Conservation (phyloP, 148 eudicot genomes). For the Persicaria tinctoria region DNA sequence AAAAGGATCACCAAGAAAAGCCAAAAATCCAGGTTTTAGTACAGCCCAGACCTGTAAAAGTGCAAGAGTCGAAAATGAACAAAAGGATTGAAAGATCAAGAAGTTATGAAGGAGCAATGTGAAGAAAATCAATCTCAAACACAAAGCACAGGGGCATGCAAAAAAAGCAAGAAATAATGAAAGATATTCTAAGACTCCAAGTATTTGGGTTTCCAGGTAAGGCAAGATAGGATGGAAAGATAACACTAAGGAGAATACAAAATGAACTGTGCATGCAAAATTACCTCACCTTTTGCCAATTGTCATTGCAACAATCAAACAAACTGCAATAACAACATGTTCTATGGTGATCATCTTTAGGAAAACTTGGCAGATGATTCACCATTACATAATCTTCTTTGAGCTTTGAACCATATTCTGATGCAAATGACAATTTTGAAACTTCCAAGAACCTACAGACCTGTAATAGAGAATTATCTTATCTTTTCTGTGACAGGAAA, state of each 20-base stretch:
- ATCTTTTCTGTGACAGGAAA: no score
- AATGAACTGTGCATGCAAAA: not conserved
- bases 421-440: constrained; percentile 78
- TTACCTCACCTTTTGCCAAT: constrained; percentile 87
- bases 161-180: no score
- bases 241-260: not conserved
- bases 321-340: constrained; percentile 60
- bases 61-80: constrained; percentile 5
- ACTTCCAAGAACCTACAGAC: constrained; percentile 97
- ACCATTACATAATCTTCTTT: constrained; percentile 86
- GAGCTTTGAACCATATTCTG: constrained; percentile 92
- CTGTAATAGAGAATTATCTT: constrained; percentile 26
- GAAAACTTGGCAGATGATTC: constrained; percentile 78
- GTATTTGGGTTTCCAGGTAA: no score
- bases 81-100: not conserved
- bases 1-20: constrained; percentile 37
- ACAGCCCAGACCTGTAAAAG: constrained; percentile 84
- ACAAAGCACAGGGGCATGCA: no score
- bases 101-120: not conserved
- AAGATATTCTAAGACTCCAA: no score
- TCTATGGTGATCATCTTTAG: constrained; percentile 40
- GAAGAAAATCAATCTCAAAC: not conserved
- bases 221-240: not conserved
- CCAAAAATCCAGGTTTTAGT: constrained; percentile 42
- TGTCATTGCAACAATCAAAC: constrained; percentile 75